Conservation (phyloP, 352 stramenopile species). For the Pythium chondricola region DNA sequence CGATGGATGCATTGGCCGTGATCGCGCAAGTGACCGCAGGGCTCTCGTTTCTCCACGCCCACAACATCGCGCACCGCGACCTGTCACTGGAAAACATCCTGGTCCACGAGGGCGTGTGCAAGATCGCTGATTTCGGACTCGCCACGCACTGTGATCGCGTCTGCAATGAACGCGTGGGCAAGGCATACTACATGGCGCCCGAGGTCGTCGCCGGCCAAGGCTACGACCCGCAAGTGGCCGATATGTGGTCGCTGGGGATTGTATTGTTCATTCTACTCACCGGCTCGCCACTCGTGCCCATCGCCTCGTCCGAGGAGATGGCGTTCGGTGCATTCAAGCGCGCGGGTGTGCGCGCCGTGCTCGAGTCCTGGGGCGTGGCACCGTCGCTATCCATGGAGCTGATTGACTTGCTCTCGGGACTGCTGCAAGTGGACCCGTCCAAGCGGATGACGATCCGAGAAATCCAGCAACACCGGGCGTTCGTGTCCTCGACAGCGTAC, state of each 20-base stretch:
- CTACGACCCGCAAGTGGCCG: slow-evolving; percentile 41
- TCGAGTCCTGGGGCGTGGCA: slow-evolving; percentile 26
- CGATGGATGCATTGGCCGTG: slow-evolving; percentile 25
- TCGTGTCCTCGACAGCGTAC: slow-evolving; percentile 12
- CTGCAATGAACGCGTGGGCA: slow-evolving; percentile 38
- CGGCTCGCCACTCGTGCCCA: slow-evolving; percentile 37
- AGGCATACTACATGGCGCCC: slow-evolving; percentile 62
- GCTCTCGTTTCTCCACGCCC: slow-evolving; percentile 33
- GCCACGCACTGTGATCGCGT: slow-evolving; percentile 18
- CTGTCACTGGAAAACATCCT: slow-evolving; percentile 57
- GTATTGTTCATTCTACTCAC: slow-evolving; percentile 66
- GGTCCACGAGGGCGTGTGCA: slow-evolving; percentile 21
- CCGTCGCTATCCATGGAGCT: slow-evolving; percentile 7
- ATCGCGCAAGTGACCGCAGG: slow-evolving; percentile 35
- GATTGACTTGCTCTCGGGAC: slow-evolving; percentile 8
- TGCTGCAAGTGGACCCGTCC: slow-evolving; percentile 13
- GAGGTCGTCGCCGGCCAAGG: slow-evolving; percentile 33
- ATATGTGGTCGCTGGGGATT: slow-evolving; percentile 64
- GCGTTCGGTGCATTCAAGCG: slow-evolving; percentile 18
- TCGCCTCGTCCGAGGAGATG: slow-evolving; percentile 26
- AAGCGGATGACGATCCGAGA: slow-evolving; percentile 10
- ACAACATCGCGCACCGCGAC: slow-evolving; percentile 41
- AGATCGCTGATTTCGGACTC: slow-evolving; percentile 58
- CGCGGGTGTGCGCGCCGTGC: slow-evolving; percentile 21
- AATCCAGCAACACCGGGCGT: slow-evolving; percentile 9